These are phyloP conservation scores for Rhodotorula paludigena DNA, from an alignment of 768 basidiomycete genomes.

Conservation along the genomic window DNA sequence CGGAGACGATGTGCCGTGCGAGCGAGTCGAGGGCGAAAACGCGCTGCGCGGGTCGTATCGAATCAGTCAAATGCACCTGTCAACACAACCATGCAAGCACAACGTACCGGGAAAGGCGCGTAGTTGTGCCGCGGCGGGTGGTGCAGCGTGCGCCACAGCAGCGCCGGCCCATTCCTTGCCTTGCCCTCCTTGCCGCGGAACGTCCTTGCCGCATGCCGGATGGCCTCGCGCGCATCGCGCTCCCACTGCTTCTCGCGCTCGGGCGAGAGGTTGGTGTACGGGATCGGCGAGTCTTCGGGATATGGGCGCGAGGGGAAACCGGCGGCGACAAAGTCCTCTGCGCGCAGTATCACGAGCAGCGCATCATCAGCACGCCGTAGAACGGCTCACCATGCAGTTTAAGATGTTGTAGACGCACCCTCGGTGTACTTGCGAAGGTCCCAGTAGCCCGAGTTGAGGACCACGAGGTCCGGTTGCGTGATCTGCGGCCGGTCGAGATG, in stretches of 20 bases:
- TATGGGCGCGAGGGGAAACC: constrained; percentile 33
- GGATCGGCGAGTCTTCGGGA: constrained; percentile 37
- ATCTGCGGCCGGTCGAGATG: constrained; percentile 33
- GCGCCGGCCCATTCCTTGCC: constrained; percentile 26
- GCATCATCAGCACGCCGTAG: neutral
- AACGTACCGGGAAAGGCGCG: constrained; percentile 32
- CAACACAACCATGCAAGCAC: too few relatives aligned
- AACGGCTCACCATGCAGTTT: too few relatives aligned
- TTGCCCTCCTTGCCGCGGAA: constrained; percentile 28
- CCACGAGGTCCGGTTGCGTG: constrained; percentile 31
- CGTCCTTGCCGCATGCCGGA: constrained; percentile 21
- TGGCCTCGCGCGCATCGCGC: constrained; percentile 31
- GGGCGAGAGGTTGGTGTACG: constrained; percentile 29
- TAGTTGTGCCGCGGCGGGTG: constrained; percentile 39
- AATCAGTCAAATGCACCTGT: too few relatives aligned
- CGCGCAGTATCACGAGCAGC: neutral
- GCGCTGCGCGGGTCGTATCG: constrained; percentile 7
- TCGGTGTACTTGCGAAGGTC: constrained; percentile 38
- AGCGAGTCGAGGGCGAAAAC: constrained; percentile 36
- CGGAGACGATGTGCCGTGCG: constrained; percentile 32
- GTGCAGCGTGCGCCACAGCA: constrained; percentile 36
- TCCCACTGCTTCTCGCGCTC: constrained; percentile 31
- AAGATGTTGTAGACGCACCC: constrained; percentile 1
- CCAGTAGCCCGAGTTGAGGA: constrained; percentile 40
- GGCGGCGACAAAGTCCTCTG: constrained; percentile 39